These are phyloP conservation scores for Rhizophagus clarus DNA, from an alignment of 192 early-diverging fungal genomes.

Conservation along the genomic window DNA sequence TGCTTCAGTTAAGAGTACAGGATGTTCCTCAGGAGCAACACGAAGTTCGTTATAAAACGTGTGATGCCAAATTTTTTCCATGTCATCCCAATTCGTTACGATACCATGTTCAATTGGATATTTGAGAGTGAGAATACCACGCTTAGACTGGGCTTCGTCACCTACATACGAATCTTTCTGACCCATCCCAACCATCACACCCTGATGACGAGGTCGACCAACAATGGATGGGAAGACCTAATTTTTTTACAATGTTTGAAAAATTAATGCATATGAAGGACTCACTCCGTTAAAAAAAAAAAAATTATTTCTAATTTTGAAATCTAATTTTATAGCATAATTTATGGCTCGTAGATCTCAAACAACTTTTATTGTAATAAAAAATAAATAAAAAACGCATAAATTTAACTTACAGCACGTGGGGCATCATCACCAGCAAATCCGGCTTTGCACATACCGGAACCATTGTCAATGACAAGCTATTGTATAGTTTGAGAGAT, in stretches of 20 bases:
- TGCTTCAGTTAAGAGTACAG: constrained; percentile 95
- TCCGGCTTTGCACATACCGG: constrained; percentile 95
- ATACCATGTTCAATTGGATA: constrained; percentile 94
- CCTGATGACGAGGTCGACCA: constrained; percentile 84
- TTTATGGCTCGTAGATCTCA: not conserved
- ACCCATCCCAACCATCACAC: constrained; percentile 90
- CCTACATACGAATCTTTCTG: constrained; percentile 91
- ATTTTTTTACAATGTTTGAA: not conserved
- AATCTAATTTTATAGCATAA: not conserved
- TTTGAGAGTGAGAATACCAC: constrained; percentile 84
- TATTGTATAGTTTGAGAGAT: constrained; percentile 32
- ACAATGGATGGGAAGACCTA: constrained; percentile 75
- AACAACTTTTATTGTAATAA: too few relatives aligned
- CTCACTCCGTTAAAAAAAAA: not conserved
- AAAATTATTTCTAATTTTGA: not conserved
- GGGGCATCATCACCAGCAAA: constrained; percentile 92
- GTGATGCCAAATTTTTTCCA: constrained; percentile 98
- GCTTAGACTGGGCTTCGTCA: constrained; percentile 89
- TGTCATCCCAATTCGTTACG: constrained; percentile 92
- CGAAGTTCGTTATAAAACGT: constrained; percentile 98
- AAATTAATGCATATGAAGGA: not conserved
- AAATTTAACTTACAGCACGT: constrained; percentile 65
- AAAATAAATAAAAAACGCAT: not conserved
- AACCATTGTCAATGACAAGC: constrained; percentile 92
- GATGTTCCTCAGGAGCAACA: constrained; percentile 97